Evolutionary conservation across 139 green algal genomes (phyloP).

Genomic region (Zygnema cylindricum): DNA sequence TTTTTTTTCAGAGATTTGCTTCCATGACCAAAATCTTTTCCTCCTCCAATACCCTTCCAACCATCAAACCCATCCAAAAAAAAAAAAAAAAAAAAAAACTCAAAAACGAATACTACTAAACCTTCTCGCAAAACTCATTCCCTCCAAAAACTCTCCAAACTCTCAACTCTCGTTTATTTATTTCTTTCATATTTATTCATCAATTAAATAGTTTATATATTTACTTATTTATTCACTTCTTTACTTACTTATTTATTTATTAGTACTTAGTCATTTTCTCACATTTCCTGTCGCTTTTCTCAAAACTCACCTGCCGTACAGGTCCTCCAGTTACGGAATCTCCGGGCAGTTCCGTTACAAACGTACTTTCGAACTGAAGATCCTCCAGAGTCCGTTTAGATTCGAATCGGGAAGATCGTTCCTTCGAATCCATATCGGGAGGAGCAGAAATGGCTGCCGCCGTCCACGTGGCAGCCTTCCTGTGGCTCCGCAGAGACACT

Average conservation of each 20-base stretch:
- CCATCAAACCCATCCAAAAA: no score
- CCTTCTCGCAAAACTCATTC: no score
- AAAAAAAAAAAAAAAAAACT: slow-evolving; percentile 1
- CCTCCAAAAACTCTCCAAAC: not conserved
- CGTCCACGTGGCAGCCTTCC: no score
- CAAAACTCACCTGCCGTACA: slow-evolving; percentile 23
- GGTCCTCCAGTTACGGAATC: slow-evolving; percentile 6
- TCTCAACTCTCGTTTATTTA: not conserved
- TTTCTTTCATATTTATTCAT: not conserved
- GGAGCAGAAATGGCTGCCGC: no score
- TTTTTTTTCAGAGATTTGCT: no score
- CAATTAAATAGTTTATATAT: not conserved
- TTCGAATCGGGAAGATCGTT: no score
- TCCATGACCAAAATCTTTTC: no score
- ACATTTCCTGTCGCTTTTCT: not conserved
- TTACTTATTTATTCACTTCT: not conserved
- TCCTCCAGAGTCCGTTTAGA: slow-evolving; percentile 24
- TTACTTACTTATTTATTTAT: not conserved
- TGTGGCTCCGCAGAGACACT: no score
- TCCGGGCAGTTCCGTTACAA: slow-evolving; percentile 47
- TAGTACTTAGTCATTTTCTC: not conserved
- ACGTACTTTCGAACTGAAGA: slow-evolving; percentile 33
- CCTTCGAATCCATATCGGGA: no score
- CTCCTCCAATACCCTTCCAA: no score
- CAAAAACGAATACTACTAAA: not conserved